A percentile compares a stretch with the other conserved stretches of the same genome.
Evolutionary conservation across 176 grass and related monocot species (phyloP).

Genomic region (Saccharum officinarum): DNA sequence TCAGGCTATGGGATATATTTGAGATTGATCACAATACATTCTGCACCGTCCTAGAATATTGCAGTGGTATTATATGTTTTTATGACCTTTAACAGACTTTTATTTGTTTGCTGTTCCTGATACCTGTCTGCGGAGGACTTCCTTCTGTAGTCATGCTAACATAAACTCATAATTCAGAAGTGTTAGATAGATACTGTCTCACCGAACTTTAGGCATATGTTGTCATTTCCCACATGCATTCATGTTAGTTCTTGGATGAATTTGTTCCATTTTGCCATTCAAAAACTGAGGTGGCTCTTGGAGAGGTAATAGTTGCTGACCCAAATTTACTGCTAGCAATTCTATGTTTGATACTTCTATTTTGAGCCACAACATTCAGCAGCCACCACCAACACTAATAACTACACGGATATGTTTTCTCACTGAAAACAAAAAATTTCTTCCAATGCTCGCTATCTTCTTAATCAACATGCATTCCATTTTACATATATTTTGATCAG

Average conservation of each 20-base stretch:
- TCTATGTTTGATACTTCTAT: neutral
- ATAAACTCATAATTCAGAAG: conserved; percentile 2
- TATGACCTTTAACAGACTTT: conserved; percentile 17
- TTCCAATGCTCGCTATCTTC: conserved; percentile 25
- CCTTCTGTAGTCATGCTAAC: conserved; percentile 2
- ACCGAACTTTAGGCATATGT: neutral
- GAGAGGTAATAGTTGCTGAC: neutral
- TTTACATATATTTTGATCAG: neutral
- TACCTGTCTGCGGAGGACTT: neutral
- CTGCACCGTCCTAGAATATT: conserved; percentile 97
- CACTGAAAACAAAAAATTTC: neutral
- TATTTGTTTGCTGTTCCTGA: neutral
- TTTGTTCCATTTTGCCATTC: conserved; percentile 5
- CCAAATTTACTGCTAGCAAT: neutral
- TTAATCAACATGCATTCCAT: neutral
- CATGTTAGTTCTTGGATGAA: neutral
- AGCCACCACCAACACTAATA: neutral
- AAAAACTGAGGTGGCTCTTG: neutral
- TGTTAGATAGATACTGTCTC: neutral
- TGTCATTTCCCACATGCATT: conserved; percentile 11
- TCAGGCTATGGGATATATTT: conserved; percentile 97
- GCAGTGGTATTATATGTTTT: conserved; percentile 73
- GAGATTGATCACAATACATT: conserved; percentile 99
- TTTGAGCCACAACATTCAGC: neutral
- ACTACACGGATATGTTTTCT: neutral